These are phyloP conservation scores for Citrus reticulata DNA, from an alignment of 345 rosid species.

Conservation along the genomic window DNA sequence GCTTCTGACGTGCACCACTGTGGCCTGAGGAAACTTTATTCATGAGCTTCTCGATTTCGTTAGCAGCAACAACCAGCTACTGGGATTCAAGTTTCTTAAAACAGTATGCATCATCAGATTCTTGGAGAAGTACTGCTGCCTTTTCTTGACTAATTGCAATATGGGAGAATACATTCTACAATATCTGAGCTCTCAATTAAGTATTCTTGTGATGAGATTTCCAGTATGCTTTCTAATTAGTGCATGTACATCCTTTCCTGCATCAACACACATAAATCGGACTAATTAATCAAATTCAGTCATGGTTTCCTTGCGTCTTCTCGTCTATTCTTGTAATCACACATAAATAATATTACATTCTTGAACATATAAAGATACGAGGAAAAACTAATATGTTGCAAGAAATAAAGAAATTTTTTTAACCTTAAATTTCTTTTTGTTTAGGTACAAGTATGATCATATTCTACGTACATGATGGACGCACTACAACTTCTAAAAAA, in stretches of 20 bases:
- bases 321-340: background rate
- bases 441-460: slow-evolving; percentile 29
- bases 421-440: slow-evolving; percentile 13
- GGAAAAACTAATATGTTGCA: background rate
- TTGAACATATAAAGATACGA: background rate
- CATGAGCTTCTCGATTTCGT: slow-evolving; percentile 12
- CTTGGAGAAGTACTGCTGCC: background rate
- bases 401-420: background rate
- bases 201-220: slow-evolving; percentile 4
- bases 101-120: background rate
- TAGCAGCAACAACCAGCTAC: slow-evolving; percentile 1
- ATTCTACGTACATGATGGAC: slow-evolving; percentile 12
- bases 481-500: background rate
- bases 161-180: background rate
- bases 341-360: background rate
- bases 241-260: slow-evolving; percentile 6
- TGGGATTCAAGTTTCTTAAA: background rate
- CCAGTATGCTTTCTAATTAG: background rate
- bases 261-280: background rate
- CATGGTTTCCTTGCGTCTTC: background rate
- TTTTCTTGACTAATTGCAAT: background rate
- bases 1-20: background rate
- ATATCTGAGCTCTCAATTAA: background rate
- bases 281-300: background rate
- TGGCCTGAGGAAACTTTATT: slow-evolving; percentile 10